A percentile compares a stretch with the other conserved stretches of the same genome.
phyloP scores from a whole-genome alignment of 768 basidiomycete genomes.

The Lenzites betulinus region DNA sequence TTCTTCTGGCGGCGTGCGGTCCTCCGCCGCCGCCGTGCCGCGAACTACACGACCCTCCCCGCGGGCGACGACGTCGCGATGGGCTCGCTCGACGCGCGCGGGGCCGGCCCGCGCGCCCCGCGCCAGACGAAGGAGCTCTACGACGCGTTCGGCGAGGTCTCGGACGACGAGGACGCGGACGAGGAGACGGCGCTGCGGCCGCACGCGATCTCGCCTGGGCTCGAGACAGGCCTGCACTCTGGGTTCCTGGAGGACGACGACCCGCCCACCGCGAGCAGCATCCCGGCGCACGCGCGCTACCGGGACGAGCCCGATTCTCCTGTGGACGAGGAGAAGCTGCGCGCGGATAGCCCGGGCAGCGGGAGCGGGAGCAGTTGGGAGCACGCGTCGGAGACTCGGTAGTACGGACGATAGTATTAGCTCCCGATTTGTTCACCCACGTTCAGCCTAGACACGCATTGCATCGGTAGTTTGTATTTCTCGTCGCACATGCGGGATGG shows the following conservation, averaged over 20 bases:
- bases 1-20: slow-evolving; percentile 81
- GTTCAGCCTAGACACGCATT: neutral
- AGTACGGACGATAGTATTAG: neutral
- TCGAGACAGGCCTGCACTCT: slow-evolving; percentile 63
- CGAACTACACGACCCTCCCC: slow-evolving; percentile 58
- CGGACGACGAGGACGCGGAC: slow-evolving; percentile 78
- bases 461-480: slow-evolving; percentile 20
- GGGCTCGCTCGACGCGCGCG: slow-evolving; percentile 57
- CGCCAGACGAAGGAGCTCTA: slow-evolving; percentile 86
- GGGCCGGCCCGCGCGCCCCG: slow-evolving; percentile 29
- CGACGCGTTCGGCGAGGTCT: slow-evolving; percentile 92
- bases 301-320: slow-evolving; percentile 54
- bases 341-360: slow-evolving; percentile 43
- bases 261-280: slow-evolving; percentile 32
- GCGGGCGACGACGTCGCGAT: slow-evolving; percentile 76
- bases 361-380: slow-evolving; percentile 75
- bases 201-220: slow-evolving; percentile 35
- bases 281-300: slow-evolving; percentile 37
- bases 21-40: slow-evolving; percentile 32
- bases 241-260: slow-evolving; percentile 86
- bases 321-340: slow-evolving; percentile 19
- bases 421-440: slow-evolving; percentile 5
- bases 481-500: neutral
- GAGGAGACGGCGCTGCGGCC: slow-evolving; percentile 66
- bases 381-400: slow-evolving; percentile 53